A percentile compares a stretch with the other conserved stretches of the same genome.
These are phyloP conservation scores for Alternaria novae-zelandiae DNA, from an alignment of 2,329 filamentous ascomycete genomes.

Conservation along the genomic window DNA sequence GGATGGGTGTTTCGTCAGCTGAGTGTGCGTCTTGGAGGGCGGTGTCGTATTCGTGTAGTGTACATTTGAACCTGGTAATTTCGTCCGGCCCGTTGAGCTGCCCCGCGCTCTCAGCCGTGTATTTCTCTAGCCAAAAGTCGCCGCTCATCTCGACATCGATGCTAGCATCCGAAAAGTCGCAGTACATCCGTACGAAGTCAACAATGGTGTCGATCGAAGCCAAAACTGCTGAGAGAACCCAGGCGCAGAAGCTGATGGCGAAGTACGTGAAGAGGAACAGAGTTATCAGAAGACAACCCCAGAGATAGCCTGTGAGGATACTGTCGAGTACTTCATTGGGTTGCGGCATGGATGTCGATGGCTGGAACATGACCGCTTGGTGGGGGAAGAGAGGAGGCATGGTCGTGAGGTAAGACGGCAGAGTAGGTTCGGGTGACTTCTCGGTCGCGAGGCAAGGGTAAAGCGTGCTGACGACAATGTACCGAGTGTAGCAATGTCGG, in stretches of 20 bases:
- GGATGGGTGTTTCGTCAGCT: not conserved
- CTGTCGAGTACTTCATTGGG: constrained; percentile 4
- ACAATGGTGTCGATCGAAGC: not conserved
- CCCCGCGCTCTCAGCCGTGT: not conserved
- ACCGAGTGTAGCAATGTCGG: not conserved
- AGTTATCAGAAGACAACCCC: constrained; percentile 4
- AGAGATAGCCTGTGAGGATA: constrained; percentile 11
- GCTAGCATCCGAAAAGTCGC: not conserved
- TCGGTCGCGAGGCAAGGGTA: too few relatives aligned
- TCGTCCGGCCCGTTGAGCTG: not conserved
- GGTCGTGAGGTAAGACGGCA: not conserved
- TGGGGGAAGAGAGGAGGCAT: constrained; percentile 7
- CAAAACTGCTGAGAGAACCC: not conserved
- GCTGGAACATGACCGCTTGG: not conserved
- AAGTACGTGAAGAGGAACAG: constrained; percentile 13
- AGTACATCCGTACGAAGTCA: not conserved
- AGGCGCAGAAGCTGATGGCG: constrained; percentile 1
- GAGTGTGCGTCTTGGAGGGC: not conserved
- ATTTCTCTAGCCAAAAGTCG: not conserved
- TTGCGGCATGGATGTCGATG: not conserved
- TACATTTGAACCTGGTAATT: not conserved
- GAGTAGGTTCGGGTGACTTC: not conserved
- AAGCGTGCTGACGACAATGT: not conserved
- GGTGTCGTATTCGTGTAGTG: not conserved
- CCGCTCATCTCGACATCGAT: not conserved